Percentiles rank a stretch among this genome's conserved stretches.
Evolutionary conservation across 208 protist genomes (phyloP).

Genomic region (Polymyxa betae): DNA sequence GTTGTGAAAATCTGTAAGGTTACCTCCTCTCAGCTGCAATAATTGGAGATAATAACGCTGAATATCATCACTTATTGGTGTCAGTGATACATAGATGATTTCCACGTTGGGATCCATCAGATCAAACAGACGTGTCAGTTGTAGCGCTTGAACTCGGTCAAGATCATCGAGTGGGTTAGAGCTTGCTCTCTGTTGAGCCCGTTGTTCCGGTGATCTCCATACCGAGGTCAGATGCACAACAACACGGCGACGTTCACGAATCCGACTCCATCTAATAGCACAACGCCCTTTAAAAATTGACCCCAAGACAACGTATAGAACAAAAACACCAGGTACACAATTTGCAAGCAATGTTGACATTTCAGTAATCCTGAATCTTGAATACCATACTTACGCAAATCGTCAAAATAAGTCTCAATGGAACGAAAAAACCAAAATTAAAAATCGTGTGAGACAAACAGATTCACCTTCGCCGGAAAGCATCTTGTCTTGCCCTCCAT

Average conservation of each 20-base stretch:
- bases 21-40: slow-evolving; percentile 24
- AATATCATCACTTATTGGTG: slow-evolving; percentile 58
- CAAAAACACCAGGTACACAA: too few relatives aligned
- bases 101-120: slow-evolving; percentile 60
- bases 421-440: not conserved
- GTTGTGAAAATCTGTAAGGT: too few relatives aligned
- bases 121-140: slow-evolving; percentile 58
- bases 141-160: slow-evolving; percentile 1
- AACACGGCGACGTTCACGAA: slow-evolving; percentile 47
- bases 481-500: not conserved
- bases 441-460: not conserved
- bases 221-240: slow-evolving; percentile 62
- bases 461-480: not conserved
- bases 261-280: slow-evolving; percentile 41
- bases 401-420: too few relatives aligned
- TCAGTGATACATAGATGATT: slow-evolving; percentile 57
- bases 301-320: too few relatives aligned
- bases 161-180: slow-evolving; percentile 28
- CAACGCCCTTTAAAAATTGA: not conserved
- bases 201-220: slow-evolving; percentile 9
- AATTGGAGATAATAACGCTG: slow-evolving; percentile 54
- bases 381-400: too few relatives aligned
- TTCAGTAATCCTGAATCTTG: too few relatives aligned
- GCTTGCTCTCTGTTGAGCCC: not conserved
- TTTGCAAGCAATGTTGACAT: too few relatives aligned